Evolutionary conservation across 2,329 filamentous ascomycete genomes (phyloP), one percentile per base, ranked within the genome.

Genomic region (Aspergillus novoparasiticus): DNA sequence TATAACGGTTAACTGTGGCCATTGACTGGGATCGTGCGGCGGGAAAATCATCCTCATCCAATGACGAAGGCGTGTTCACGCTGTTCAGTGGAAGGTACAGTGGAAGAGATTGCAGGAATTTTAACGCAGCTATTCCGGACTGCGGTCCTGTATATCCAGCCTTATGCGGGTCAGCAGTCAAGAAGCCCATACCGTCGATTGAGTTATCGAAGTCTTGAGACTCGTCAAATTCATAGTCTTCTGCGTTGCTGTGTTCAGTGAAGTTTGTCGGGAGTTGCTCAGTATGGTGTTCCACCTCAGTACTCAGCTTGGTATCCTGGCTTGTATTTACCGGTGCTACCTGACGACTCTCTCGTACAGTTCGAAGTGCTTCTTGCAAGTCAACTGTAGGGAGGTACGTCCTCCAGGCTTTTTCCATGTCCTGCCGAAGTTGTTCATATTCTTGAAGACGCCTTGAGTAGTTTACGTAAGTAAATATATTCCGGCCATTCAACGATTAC

Each of bases 171-270:
- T 66, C 66, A 11, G 67, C 64, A 3, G 66, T 68, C 26, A 68
- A 48, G 16, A 66, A 68, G 1, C 65, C 66, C 66, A 68, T 68
- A 21, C 66, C 66, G 43, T 67, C 66, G 16, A 64, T 68, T 8
- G 65, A 67, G 36, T 67, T 68, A 50, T 67, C 65, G 43, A 68
- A 68, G 45, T 68, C 66, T 53, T 67, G 66, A 11, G 66, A 68
- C 36, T 68, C 66, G 46, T 68, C 66, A 23, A 68, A 68, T 60
- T 68, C 66, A 45, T 67, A 68, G 56, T 67, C 66, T 34, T 68
- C 66, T 3, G 66, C 66, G 28, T 68, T 68, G 55, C 63, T 68
- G 53, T 63, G 65, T 36, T 68, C 66, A 1, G 60, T 64, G 43
- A 67, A 61, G 53, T 57, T 56, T 48, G 58, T 59, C 6, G 66